Evolutionary conservation across 108 stramenopile genomes (phyloP).

Genomic region (Epithemia pelagica): DNA sequence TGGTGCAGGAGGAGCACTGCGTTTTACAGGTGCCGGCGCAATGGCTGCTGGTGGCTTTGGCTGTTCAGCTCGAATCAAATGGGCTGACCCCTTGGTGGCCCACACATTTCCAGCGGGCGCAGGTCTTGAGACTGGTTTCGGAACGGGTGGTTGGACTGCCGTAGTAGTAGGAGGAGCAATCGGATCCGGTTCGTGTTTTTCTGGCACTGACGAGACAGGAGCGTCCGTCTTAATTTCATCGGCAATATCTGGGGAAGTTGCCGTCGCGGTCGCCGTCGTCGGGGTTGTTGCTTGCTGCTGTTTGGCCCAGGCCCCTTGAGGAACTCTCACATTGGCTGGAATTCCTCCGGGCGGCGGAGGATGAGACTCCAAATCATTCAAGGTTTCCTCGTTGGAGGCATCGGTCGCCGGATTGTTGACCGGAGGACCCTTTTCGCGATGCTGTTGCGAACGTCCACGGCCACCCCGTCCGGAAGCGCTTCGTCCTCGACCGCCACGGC

Average conservation of each 20-base stretch:
- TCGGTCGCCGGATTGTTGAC: background rate
- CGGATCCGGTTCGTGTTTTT: conserved; percentile 37
- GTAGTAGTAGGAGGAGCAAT: conserved; percentile 36
- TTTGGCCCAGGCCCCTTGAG: conserved; percentile 12
- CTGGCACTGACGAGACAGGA: conserved; percentile 6
- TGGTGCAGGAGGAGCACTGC: background rate
- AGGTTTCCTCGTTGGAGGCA: background rate
- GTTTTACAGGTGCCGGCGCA: conserved; percentile 12
- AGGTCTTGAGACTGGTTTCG: conserved; percentile 17
- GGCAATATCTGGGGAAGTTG: conserved; percentile 16
- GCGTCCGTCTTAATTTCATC: conserved; percentile 2
- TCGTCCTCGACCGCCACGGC: conserved; percentile 14
- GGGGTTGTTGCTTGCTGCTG: background rate
- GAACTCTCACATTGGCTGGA: background rate
- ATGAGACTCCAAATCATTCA: background rate
- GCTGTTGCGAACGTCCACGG: background rate
- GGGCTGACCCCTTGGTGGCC: conserved; percentile 83
- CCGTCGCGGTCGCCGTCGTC: conserved; percentile 6
- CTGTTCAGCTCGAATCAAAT: conserved; percentile 72
- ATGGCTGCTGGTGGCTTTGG: conserved; percentile 33
- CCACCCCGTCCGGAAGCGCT: background rate
- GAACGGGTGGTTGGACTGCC: background rate
- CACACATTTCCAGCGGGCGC: conserved; percentile 70
- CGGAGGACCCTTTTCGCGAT: background rate
- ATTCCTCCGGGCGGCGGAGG: background rate